Evolutionary conservation across 2,329 filamentous ascomycete species (phyloP).

Genomic region (Penicillium nordicum): DNA sequence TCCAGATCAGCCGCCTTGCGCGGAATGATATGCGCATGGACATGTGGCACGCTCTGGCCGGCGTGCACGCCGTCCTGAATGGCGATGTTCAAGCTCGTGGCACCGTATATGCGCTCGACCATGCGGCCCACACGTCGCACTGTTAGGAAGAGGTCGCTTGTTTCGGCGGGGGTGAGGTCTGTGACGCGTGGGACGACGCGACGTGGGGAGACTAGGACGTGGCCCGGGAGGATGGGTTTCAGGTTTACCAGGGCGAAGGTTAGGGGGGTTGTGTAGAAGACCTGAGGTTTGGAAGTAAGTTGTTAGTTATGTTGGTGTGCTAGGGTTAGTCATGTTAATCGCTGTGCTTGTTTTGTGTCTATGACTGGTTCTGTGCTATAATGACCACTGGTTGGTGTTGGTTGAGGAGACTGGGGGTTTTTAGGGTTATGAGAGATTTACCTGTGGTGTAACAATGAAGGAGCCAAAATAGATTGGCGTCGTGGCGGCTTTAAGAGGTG

Average conservation of each 20-base stretch:
- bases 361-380: neutral
- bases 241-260: constrained; percentile 92
- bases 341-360: neutral
- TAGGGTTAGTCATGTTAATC: neutral
- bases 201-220: constrained; percentile 83
- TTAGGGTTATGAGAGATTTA: constrained; percentile 30
- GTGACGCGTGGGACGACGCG: constrained; percentile 67
- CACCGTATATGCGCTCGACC: constrained; percentile 60
- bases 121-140: constrained; percentile 79
- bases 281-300: constrained; percentile 50
- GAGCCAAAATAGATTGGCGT: constrained; percentile 65
- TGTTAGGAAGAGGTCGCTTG: constrained; percentile 81
- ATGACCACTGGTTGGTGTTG: neutral
- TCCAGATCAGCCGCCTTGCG: constrained; percentile 59
- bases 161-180: constrained; percentile 68
- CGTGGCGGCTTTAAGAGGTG: constrained; percentile 30
- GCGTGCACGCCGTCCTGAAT: constrained; percentile 90
- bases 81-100: constrained; percentile 82
- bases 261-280: constrained; percentile 77
- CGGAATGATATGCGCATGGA: constrained; percentile 90
- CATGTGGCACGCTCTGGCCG: constrained; percentile 89
- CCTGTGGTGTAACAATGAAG: constrained; percentile 72
- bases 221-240: constrained; percentile 88
- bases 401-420: neutral
- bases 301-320: neutral